Base-by-base conservation (phyloP, 257 asterid species). In the Oldenlandia corymbosa region DNA sequence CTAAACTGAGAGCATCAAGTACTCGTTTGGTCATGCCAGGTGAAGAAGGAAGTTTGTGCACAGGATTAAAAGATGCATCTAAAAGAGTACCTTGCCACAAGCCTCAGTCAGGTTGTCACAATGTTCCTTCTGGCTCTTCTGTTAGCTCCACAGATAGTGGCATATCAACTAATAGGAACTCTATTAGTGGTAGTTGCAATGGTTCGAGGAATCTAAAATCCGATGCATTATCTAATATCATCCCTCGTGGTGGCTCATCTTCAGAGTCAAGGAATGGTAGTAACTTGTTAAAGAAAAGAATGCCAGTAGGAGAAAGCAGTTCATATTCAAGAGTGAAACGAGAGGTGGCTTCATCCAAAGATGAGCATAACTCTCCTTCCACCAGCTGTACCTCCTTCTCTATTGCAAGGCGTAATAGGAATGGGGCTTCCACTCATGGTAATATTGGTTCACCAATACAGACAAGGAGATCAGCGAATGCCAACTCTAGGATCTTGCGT, bases 271-370 rank as follows among this genome's bases (percentile, higher is more conserved):
- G 76, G 42, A 65, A 74, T 58, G 55, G 61, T 58, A 81, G 70
- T 71, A 80, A 64, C 51, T 32, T 68, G 37, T 42, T 73, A 53
- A 86, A 67, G 68, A 84, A 68, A 69, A 77, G 80, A 72, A 75
- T 68, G 59, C 68, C 79, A 4, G 95, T 74, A 64, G 77, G 81
- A 52, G 94, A 81, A 75, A 84, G 79, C 70, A 79, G 84, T 66
- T 72, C 70, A 7, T 74, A 89, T 51, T 51, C 50, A 48, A 58
- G 69, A 67, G 90, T 81, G 64, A 79, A 79, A 68, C 67, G 69
- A 75, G 54, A 34, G 10, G 59, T 41, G 14, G 65, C 62, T 16
- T 58, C 71, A 18, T 54, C 64, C 49, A 28, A 30, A 36, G 79
- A 66, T 43, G 72, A 75, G n/a, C 76, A 47, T 54, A 53, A 17